Evolutionary conservation across 164 flowering plant genomes (phyloP), one percentile per base, ranked within the genome.

Genomic region (Aristolochia contorta): DNA sequence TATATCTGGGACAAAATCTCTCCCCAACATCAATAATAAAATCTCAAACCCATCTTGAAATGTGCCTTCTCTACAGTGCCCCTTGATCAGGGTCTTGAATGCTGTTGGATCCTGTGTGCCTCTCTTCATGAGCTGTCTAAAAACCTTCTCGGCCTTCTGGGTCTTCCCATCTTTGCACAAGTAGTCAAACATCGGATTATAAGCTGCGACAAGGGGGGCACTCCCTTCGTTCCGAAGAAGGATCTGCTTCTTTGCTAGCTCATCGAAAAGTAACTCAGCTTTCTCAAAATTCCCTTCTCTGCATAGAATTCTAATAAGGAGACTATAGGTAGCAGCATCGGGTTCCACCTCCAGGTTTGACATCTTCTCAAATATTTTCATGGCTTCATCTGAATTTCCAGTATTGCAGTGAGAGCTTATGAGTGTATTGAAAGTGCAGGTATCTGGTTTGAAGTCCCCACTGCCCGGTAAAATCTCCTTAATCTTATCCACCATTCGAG

Each of bases 401-500:
- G 65, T 60, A 62, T 57, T 66, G 52, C 93, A 87, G 57, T 83
- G 96, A 2, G 89, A 78, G 71, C 62, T 75, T 60, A 90, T 80
- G 70, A 90, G 37, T 2, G 84, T 86, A 60, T 87, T 91, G 48
- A 85, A 83, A 24, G 97, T 91, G 59, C 97, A 91, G 0, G 89
- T 76, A 72, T 86, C 96, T 0, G 97, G 97, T 55, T 64, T 62
- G 63, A 87, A 86, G 46, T 64, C 80, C 53, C 75, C 82, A 18
- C 54, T 51, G 57, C 69, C 84, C 62, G 77, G 78, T 72, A 87
- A 72, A 71, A 87, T 67, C 63, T 79, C 90, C 69, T 73, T 90
- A 12, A 84, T 75, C 73, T 80, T 81, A 55, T 87, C 97, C 27
- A 82, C 60, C 56, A 63, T 74, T 51, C 53, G 61, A 0, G 78